Percentiles rank a stretch among this genome's conserved stretches.
These are phyloP conservation scores for Neurospora sp. DNA, from an alignment of 495 filamentous ascomycete genomes.

Conservation along the genomic window DNA sequence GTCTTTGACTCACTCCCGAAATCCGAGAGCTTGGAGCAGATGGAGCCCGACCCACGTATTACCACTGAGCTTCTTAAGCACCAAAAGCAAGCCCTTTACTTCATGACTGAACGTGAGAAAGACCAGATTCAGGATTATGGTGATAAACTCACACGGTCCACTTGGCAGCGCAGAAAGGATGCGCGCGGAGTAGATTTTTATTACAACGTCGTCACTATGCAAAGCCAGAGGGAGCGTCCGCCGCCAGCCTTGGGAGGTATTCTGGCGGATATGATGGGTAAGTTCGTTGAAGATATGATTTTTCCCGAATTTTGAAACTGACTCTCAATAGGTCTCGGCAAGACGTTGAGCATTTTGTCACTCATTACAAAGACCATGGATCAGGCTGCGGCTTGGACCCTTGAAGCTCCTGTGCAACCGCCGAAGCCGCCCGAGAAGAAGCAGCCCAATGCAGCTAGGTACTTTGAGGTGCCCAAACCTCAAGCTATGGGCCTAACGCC, in stretches of 20 bases:
- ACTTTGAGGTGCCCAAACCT: constrained; percentile 26
- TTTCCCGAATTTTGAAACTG: background rate
- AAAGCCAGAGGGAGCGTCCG: constrained; percentile 52
- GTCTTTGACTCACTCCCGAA: constrained; percentile 78
- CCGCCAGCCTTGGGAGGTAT: constrained; percentile 73
- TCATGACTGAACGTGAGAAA: constrained; percentile 75
- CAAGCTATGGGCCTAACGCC: constrained; percentile 30
- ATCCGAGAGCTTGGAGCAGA: constrained; percentile 64
- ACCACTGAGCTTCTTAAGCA: constrained; percentile 68
- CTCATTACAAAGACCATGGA: constrained; percentile 54
- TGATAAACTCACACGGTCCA: constrained; percentile 51
- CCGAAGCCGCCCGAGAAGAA: constrained; percentile 27
- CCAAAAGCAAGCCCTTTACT: constrained; percentile 85
- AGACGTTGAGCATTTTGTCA: constrained; percentile 82
- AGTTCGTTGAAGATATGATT: background rate
- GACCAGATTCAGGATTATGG: constrained; percentile 22
- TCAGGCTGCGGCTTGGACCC: constrained; percentile 49
- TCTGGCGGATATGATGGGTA: constrained; percentile 89
- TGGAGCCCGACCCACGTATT: constrained; percentile 53
- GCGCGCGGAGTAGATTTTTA: constrained; percentile 50
- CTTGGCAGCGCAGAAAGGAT: constrained; percentile 54
- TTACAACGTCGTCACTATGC: constrained; percentile 74
- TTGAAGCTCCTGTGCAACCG: constrained; percentile 28
- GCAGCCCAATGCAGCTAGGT: constrained; percentile 18
- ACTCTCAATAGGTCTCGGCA: constrained; percentile 51